A percentile compares a stretch with the other conserved stretches of the same genome.
phyloP scores from a whole-genome alignment of 2,329 filamentous ascomycete genomes.

The Raffaelea deltoideospora region DNA sequence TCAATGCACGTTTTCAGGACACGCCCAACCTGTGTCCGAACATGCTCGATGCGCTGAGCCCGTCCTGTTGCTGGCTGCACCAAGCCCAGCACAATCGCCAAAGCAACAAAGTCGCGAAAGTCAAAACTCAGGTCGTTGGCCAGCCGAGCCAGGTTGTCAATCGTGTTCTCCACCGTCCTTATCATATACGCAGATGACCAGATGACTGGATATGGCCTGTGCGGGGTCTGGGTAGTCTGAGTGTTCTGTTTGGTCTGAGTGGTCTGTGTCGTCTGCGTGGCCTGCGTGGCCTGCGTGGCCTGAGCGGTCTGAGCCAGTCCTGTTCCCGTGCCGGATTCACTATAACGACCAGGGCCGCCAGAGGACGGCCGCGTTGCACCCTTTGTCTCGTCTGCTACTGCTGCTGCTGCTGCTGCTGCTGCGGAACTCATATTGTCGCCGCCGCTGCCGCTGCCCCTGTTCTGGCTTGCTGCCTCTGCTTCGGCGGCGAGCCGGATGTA shows the following conservation, averaged over 20 bases:
- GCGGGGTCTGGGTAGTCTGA: no score
- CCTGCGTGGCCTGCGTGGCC: neutral
- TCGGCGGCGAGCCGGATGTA: conserved; percentile 26
- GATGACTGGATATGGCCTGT: conserved; percentile 3
- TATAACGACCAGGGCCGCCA: no score
- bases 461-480: conserved; percentile 4
- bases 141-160: conserved; percentile 10
- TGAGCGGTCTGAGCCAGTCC: neutral
- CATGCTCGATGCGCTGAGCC: conserved; percentile 8
- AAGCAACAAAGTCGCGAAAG: conserved; percentile 10
- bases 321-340: neutral
- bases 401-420: neutral
- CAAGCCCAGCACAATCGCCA: conserved; percentile 11
- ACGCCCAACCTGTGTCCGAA: conserved; percentile 7
- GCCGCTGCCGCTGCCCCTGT: neutral
- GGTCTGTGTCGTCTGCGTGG: neutral
- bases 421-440: neutral
- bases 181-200: conserved; percentile 11
- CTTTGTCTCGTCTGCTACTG: no score
- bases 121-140: conserved; percentile 10
- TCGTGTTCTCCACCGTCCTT: conserved; percentile 10
- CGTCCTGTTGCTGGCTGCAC: conserved; percentile 9
- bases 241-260: neutral
- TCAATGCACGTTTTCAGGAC: conserved; percentile 9
- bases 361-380: neutral